phyloP scores from a whole-genome alignment of 345 rosid species.

The Melaleuca alternifolia region DNA sequence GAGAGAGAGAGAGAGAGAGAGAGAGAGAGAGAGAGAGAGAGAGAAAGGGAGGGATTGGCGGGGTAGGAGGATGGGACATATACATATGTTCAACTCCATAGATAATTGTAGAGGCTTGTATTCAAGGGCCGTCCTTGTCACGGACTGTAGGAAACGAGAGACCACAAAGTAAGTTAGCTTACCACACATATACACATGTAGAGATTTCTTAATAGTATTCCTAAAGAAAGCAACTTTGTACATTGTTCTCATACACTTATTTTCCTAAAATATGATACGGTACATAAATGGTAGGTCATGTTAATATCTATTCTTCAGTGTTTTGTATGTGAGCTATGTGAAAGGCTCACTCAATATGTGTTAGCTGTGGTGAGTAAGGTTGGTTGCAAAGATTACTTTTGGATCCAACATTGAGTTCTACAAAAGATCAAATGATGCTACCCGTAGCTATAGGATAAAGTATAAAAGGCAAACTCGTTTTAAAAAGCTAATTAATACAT shows the following conservation, averaged over 20 bases:
- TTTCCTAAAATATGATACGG: too few relatives aligned
- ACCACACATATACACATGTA: background rate
- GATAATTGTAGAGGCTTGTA: background rate
- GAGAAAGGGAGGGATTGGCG: background rate
- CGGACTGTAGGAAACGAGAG: background rate
- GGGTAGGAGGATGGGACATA: background rate
- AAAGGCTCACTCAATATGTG: background rate
- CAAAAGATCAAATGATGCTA: background rate
- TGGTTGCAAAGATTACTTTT: background rate
- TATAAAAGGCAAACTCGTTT: too few relatives aligned
- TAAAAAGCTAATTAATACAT: too few relatives aligned
- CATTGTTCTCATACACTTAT: background rate
- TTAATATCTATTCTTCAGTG: background rate
- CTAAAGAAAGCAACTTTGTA: background rate
- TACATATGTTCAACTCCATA: background rate
- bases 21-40: background rate
- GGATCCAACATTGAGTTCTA: background rate
- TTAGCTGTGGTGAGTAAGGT: rapidly evolving
- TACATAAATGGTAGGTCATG: background rate
- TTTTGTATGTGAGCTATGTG: background rate
- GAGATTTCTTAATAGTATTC: background rate
- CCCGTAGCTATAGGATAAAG: too few relatives aligned
- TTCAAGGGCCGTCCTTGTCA: background rate
- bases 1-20: background rate
- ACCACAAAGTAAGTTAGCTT: background rate